A percentile compares a stretch with the other conserved stretches of the same genome.
These are phyloP conservation scores for Neolentinus lepideus DNA, from an alignment of 1,284 basidiomycete species.

Conservation along the genomic window DNA sequence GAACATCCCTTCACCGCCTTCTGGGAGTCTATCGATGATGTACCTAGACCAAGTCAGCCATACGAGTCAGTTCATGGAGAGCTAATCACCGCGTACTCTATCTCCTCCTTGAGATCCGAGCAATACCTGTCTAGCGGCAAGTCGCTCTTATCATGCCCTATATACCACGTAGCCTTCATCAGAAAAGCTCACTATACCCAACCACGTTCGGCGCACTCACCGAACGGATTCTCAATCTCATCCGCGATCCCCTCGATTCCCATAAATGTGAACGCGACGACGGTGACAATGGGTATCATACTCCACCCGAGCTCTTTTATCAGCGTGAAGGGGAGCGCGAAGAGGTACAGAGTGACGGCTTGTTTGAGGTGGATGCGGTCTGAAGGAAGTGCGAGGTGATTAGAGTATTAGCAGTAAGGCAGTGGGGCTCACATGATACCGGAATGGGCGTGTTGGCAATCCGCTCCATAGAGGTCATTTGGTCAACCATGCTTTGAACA, in stretches of 20 bases:
- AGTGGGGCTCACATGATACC: constrained; percentile 47
- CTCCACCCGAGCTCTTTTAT: constrained; percentile 75
- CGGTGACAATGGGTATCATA: constrained; percentile 77
- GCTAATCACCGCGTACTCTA: constrained; percentile 45
- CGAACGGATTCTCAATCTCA: constrained; percentile 88
- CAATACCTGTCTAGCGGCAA: constrained; percentile 78
- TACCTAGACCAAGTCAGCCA: constrained; percentile 39
- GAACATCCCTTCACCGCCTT: constrained; percentile 61
- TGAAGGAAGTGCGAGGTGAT: background rate
- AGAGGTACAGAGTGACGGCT: constrained; percentile 85
- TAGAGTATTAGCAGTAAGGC: background rate
- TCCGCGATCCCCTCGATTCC: constrained; percentile 92
- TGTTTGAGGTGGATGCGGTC: constrained; percentile 71
- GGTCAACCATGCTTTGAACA: constrained; percentile 74
- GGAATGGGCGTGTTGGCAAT: constrained; percentile 82
- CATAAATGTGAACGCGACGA: constrained; percentile 85
- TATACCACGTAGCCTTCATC: constrained; percentile 4
- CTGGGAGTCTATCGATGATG: constrained; percentile 70
- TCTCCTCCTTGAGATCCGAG: constrained; percentile 77
- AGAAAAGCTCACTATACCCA: no score
- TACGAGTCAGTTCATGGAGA: background rate
- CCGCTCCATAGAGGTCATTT: constrained; percentile 80
- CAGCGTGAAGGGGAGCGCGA: constrained; percentile 79
- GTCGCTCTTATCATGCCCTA: constrained; percentile 56
- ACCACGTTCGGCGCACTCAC: no score